Percentiles rank a stretch among this genome's conserved stretches.
These are phyloP conservation scores for Melampsora larici-populina DNA, from an alignment of 1,284 basidiomycete genomes.

Conservation along the genomic window DNA sequence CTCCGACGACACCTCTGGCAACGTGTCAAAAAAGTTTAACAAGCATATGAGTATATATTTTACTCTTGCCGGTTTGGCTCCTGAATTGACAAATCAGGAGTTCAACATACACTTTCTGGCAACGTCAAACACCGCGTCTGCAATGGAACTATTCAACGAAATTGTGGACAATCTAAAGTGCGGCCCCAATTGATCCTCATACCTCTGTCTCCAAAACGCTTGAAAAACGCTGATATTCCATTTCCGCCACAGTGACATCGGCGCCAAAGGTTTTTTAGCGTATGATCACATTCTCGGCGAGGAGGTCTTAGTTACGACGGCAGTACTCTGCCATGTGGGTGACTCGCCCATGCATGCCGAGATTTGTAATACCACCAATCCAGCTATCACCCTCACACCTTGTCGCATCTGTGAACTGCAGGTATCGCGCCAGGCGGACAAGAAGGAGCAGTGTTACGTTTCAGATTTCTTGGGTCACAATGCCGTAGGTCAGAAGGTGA, in stretches of 20 bases:
- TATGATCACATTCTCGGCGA: neutral
- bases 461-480: neutral
- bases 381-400: neutral
- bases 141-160: neutral
- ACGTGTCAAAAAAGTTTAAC: neutral
- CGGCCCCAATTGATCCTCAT: neutral
- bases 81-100: too few species aligned
- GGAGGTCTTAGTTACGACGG: neutral
- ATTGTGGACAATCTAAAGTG: neutral
- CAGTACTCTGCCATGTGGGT: neutral
- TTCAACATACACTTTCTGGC: too few species aligned
- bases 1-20: too few species aligned
- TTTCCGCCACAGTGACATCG: too few species aligned
- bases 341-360: neutral
- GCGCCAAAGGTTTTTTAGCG: too few species aligned
- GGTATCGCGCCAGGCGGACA: neutral
- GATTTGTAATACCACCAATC: neutral
- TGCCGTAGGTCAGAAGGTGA: neutral
- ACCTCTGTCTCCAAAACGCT: too few species aligned
- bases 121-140: neutral
- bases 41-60: neutral
- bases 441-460: neutral
- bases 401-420: neutral
- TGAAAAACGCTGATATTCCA: too few species aligned
- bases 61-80: neutral